These are phyloP conservation scores for Nyssa sinensis DNA, from an alignment of 148 eudicot species.

Conservation along the genomic window DNA sequence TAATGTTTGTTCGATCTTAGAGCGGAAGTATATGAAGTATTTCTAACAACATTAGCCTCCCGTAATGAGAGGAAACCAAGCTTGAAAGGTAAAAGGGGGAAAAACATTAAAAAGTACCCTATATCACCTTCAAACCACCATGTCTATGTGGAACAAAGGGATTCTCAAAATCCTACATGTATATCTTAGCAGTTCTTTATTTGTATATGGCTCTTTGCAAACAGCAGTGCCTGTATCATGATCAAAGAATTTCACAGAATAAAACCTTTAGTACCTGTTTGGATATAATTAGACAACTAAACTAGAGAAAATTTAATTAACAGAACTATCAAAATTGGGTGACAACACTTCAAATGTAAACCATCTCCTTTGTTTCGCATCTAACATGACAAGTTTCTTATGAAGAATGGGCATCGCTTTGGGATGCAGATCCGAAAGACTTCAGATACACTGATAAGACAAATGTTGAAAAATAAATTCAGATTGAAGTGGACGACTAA, in stretches of 20 bases:
- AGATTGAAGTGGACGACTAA: no score
- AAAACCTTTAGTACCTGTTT: no score
- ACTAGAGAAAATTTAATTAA: background rate
- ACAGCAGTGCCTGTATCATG: slow-evolving; percentile 16
- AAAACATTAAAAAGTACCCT: slow-evolving; percentile 7
- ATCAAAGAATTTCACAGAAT: background rate
- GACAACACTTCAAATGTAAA: background rate
- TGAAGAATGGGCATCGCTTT: no score
- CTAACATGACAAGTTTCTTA: no score
- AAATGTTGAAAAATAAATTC: no score
- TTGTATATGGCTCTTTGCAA: background rate
- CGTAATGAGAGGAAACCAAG: background rate
- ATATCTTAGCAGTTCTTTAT: background rate
- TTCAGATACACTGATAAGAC: background rate
- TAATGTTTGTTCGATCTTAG: no score
- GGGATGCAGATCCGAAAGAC: no score
- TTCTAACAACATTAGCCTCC: no score
- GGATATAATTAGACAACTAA: background rate
- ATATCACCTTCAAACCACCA: slow-evolving; percentile 35
- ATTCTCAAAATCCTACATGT: slow-evolving; percentile 20
- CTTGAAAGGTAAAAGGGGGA: background rate
- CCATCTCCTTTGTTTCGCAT: no score
- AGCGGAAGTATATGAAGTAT: no score
- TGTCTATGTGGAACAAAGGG: slow-evolving; percentile 17
- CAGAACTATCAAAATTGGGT: background rate